Conservation (phyloP, 2,329 filamentous ascomycete species). For the Pseudocercospora fijiensis region DNA sequence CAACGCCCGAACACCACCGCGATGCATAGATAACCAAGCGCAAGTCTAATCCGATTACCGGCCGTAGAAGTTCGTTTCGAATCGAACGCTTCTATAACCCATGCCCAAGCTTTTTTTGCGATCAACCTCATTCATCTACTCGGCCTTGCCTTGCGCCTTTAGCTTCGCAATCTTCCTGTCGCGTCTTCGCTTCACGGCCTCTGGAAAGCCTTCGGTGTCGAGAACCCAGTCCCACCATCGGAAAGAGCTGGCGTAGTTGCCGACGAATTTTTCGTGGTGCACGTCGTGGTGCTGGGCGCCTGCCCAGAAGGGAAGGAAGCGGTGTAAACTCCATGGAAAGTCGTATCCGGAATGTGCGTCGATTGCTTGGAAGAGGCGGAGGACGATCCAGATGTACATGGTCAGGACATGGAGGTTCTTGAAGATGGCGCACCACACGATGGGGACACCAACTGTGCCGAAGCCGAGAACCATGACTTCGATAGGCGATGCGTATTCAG, state of each 20-base stretch:
- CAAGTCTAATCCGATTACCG: not conserved
- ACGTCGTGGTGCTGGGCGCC: constrained; percentile 94
- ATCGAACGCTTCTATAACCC: not conserved
- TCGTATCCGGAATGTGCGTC: constrained; percentile 98
- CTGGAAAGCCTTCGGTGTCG: constrained; percentile 88
- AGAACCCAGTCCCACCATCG: constrained; percentile 97
- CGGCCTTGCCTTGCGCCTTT: constrained; percentile 57
- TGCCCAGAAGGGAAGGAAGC: constrained; percentile 97
- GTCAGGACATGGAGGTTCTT: constrained; percentile 90
- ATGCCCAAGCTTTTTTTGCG: not conserved
- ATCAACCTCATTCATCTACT: constrained; percentile 2
- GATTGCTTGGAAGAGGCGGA: constrained; percentile 94
- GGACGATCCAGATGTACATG: constrained; percentile 95
- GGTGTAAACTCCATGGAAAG: constrained; percentile 94
- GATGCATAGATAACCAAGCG: not conserved
- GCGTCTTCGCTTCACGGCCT: constrained; percentile 78
- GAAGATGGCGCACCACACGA: constrained; percentile 79
- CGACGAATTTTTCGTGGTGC: constrained; percentile 97
- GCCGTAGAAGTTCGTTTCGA: not conserved
- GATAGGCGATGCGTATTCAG: constrained; percentile 96
- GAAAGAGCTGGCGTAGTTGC: constrained; percentile 97
- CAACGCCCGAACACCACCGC: not conserved
- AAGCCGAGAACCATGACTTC: constrained; percentile 93
- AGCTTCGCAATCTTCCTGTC: constrained; percentile 71
- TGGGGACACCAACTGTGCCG: constrained; percentile 77